Conservation (phyloP, 495 filamentous ascomycete genomes). For the Podospora pseudopauciseta region DNA sequence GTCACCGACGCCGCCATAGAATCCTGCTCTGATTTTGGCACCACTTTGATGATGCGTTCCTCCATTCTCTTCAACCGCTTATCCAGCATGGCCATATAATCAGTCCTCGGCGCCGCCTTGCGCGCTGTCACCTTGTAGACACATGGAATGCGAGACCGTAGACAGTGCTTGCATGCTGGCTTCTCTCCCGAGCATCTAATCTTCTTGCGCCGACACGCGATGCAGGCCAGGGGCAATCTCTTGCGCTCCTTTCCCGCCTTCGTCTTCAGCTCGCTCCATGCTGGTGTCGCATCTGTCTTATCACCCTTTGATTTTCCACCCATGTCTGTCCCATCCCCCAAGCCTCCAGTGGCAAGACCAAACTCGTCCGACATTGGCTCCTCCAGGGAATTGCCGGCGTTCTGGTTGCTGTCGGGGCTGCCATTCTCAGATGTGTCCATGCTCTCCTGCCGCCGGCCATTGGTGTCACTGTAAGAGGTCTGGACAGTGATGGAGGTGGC, state of each 20-base stretch:
- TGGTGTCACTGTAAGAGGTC: conserved; percentile 23
- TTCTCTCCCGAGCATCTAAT: conserved; percentile 98
- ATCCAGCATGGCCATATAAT: conserved; percentile 99
- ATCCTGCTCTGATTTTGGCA: conserved; percentile 78
- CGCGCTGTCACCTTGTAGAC: conserved; percentile 97
- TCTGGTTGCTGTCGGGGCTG: conserved; percentile 45
- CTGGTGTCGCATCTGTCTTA: conserved; percentile 56
- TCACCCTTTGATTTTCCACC: conserved; percentile 51
- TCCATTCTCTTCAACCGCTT: conserved; percentile 93
- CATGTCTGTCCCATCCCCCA: conserved; percentile 49
- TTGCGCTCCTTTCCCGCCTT: conserved; percentile 98
- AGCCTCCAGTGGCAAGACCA: conserved; percentile 42
- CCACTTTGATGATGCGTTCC: conserved; percentile 92
- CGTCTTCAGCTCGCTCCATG: conserved; percentile 96
- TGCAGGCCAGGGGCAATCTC: conserved; percentile 87
- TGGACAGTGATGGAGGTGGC: conserved; percentile 36
- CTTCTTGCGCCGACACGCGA: conserved; percentile 94
- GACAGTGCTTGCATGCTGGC: conserved; percentile 94
- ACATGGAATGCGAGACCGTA: conserved; percentile 88
- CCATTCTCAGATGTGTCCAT: conserved; percentile 47
- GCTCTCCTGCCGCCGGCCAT: conserved; percentile 31
- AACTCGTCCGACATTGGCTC: conserved; percentile 53
- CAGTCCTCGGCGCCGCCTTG: conserved; percentile 92
- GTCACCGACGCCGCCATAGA: conserved; percentile 52
- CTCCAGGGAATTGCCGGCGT: conserved; percentile 45